Evolutionary conservation across 768 basidiomycete genomes (phyloP), one percentile per base, ranked within the genome.

Genomic region (Mycena rebaudengoi): DNA sequence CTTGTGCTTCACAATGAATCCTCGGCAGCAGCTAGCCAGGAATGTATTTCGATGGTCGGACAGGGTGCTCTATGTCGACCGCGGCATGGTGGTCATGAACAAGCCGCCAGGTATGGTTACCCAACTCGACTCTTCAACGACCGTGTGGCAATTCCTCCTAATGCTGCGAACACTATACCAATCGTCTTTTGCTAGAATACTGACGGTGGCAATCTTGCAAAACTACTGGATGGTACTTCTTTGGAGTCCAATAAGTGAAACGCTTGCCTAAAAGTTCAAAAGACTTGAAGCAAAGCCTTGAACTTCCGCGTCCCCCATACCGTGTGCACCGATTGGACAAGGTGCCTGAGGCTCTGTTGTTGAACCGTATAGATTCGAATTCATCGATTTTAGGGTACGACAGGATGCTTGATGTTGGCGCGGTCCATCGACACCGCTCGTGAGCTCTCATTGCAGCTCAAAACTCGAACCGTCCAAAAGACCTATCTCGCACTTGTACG

Each of bases 271-370:
- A 44, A 43, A 29, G 41, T 21, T 40, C 23, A 32, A 49, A 53
- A 66, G 65, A 66, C 76, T 72, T 81, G 46, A 62, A 75, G 35
- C 69, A 72, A 33, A 46, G 67, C 23, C 57, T 85, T 49, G 65
- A 70, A 14, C 69, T 84, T 48, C 67, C 70, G 16, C 66, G 57
- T 25, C 61, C 73, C n/a, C 88, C 85, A 7, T 78, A 78, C 54
- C 77, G 85, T 7, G 83, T 91, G 21, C 90, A 91, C 70, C 83
- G 90, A 14, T 80, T 91, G 5, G 90, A 91, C 77, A 89, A 88
- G 79, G 90, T 87, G 25, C 16, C 72, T 65, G 16, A n/a, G n/a
- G n/a, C 29, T 50, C 32, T 21, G n/a, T 23, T 43, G 8, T 16
- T 40, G n/a, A n/a, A n/a, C n/a, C n/a, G n/a, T n/a, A n/a, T n/a